These are phyloP conservation scores for Plasmodium inui DNA, from an alignment of 169 alveolate genomes.

Conservation along the genomic window DNA sequence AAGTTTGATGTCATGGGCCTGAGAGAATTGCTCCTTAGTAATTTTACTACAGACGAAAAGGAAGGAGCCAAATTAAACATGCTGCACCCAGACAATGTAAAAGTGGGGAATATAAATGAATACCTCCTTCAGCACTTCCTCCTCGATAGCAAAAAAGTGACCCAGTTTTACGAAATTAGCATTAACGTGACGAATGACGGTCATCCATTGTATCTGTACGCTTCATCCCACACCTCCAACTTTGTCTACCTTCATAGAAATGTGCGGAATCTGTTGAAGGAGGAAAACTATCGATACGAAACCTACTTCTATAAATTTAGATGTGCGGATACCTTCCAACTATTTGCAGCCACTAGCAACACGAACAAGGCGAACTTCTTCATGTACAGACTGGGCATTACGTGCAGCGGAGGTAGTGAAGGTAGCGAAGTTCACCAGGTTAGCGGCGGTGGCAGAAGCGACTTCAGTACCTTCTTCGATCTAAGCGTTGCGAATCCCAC, in stretches of 20 bases:
- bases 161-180: slow-evolving; percentile 20
- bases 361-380: background rate
- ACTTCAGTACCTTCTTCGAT: slow-evolving; percentile 1
- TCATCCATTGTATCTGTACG: slow-evolving; percentile 21
- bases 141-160: slow-evolving; percentile 1
- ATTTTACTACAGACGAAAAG: background rate
- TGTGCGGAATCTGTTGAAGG: slow-evolving; percentile 20
- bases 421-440: background rate
- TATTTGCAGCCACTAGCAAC: slow-evolving; percentile 15
- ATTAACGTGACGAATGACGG: background rate
- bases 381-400: slow-evolving; percentile 1
- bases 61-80: background rate
- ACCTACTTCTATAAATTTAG: slow-evolving; percentile 28
- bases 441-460: background rate
- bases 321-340: background rate
- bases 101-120: background rate
- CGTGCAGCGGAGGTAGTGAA: background rate
- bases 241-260: slow-evolving; percentile 30
- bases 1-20: background rate
- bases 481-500: slow-evolving; percentile 11
- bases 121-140: background rate
- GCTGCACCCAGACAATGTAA: slow-evolving; percentile 20
- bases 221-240: slow-evolving; percentile 20
- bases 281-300: slow-evolving; percentile 32
- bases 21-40: slow-evolving; percentile 22